Evolutionary conservation across 2,329 filamentous ascomycete genomes (phyloP).

Genomic region (Triangularia verruculosa): DNA sequence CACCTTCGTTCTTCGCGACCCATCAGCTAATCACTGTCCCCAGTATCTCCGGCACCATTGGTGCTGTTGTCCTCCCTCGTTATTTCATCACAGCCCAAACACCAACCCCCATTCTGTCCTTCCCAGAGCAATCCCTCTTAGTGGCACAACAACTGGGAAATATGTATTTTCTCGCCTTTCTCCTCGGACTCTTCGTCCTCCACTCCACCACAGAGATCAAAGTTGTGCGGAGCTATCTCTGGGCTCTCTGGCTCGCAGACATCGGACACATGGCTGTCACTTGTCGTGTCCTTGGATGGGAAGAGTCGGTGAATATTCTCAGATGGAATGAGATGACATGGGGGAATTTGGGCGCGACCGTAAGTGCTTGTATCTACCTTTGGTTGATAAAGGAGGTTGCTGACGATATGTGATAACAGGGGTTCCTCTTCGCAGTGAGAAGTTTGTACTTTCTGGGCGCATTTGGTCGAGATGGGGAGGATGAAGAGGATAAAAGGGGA

Average conservation of each 20-base stretch:
- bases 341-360: conserved; percentile 68
- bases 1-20: background rate
- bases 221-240: conserved; percentile 65
- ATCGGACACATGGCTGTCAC: conserved; percentile 65
- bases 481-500: background rate
- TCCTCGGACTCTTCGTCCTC: conserved; percentile 62
- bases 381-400: background rate
- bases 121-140: conserved; percentile 43
- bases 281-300: conserved; percentile 55
- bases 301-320: conserved; percentile 49
- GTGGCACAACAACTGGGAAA: conserved; percentile 68
- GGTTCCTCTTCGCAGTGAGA: conserved; percentile 55
- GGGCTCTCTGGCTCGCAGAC: conserved; percentile 64
- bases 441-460: conserved; percentile 56
- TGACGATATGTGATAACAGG: conserved; percentile 32
- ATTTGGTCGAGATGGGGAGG: conserved; percentile 50
- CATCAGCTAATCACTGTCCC: conserved; percentile 4
- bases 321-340: conserved; percentile 69
- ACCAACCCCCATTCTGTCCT: conserved; percentile 36
- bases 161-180: conserved; percentile 62
- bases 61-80: conserved; percentile 52
- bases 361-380: conserved; percentile 36
- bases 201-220: conserved; percentile 62
- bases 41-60: conserved; percentile 59
- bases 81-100: conserved; percentile 65